Conservation (phyloP, 2,329 filamentous ascomycete genomes). For the Colletotrichum sp. region DNA sequence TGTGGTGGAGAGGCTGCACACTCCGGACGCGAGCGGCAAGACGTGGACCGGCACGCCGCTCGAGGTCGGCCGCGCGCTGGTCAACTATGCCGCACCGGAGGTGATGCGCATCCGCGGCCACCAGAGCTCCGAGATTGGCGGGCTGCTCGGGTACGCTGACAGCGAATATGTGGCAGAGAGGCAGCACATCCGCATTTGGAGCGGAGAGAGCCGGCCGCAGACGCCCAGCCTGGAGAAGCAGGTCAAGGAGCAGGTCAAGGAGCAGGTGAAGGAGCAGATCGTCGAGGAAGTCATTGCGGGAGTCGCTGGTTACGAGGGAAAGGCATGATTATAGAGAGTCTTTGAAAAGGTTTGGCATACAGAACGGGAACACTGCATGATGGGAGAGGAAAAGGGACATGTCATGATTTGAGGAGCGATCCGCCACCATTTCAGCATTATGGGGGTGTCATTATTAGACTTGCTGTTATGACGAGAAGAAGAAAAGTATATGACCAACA, state of each 20-base stretch:
- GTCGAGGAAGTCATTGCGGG: conserved; percentile 19
- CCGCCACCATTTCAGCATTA: background rate
- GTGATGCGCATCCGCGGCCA: conserved; percentile 84
- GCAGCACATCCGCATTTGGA: conserved; percentile 84
- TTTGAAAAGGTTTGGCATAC: background rate
- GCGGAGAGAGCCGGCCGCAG: conserved; percentile 56
- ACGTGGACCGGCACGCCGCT: conserved; percentile 56
- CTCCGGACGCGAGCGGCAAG: conserved; percentile 42
- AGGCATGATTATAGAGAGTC: background rate
- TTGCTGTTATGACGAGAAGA: background rate
- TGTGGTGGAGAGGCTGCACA: conserved; percentile 69
- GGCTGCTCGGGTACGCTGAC: conserved; percentile 86
- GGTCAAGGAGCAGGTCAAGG: conserved; percentile 20
- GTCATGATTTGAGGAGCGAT: background rate
- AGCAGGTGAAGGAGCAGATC: conserved; percentile 7
- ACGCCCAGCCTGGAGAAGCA: conserved; percentile 44
- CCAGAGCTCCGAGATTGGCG: conserved; percentile 80
- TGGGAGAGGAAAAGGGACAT: background rate
- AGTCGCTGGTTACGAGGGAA: conserved; percentile 26
- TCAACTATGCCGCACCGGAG: conserved; percentile 90
- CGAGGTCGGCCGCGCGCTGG: conserved; percentile 87
- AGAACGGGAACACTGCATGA: background rate
- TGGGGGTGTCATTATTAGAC: background rate
- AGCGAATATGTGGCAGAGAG: conserved; percentile 91
- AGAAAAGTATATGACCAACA: conserved; percentile 12